Conservation (phyloP, 192 early-diverging fungal genomes). For the Phlyctochytrium arcticum region DNA sequence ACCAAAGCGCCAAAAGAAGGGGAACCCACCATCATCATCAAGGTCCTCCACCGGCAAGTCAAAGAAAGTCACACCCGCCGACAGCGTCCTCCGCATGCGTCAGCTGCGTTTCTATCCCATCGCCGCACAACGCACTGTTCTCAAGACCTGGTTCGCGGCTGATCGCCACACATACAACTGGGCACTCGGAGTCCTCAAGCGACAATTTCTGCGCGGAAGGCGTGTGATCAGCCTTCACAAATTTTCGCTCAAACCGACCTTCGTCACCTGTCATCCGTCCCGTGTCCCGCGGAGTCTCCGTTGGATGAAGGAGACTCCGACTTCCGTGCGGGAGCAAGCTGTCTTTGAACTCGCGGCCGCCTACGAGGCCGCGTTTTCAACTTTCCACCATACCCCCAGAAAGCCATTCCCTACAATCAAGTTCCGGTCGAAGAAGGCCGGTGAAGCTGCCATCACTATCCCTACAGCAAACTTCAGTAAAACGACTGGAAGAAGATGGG, state of each 20-base stretch:
- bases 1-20: background rate
- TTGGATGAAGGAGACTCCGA: background rate
- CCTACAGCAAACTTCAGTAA: background rate
- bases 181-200: background rate
- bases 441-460: background rate
- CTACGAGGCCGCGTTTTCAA: background rate
- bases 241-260: background rate
- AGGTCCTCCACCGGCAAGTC: background rate
- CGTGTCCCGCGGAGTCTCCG: background rate
- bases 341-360: background rate
- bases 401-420: background rate
- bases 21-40: background rate
- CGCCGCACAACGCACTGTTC: background rate
- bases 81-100: constrained; percentile 1
- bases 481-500: background rate
- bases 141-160: constrained; percentile 10
- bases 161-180: constrained; percentile 7
- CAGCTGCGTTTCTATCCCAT: background rate
- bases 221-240: background rate
- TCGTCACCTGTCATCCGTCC: background rate
- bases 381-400: background rate
- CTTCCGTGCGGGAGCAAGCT: background rate
- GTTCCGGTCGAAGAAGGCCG: background rate
- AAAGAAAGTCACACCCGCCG: background rate
- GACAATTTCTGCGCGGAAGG: background rate